Base-by-base conservation (phyloP, 495 filamentous ascomycete genomes). In the Bombardia bombarda region DNA sequence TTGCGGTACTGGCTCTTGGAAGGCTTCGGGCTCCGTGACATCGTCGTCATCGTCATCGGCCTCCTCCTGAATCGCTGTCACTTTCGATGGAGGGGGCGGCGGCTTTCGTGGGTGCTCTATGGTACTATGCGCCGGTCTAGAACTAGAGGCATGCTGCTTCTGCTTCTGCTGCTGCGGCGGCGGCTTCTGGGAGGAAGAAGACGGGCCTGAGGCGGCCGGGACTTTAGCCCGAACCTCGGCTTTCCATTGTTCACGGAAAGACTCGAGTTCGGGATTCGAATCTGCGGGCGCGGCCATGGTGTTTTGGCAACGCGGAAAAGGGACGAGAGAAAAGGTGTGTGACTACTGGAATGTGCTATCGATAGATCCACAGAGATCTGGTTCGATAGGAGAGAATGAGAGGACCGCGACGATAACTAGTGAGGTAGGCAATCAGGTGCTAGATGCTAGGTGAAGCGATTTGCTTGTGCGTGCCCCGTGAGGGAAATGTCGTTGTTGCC, bases 181-280 rank as follows among this genome's bases (percentile, higher is more conserved):
- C 31, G 40, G 54, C 6, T 45, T 44, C 31, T 20, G 40, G 17
- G 40, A 42, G n/a, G 40, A 34, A 33, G 28, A 34, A 3, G n/a
- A 2, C 17, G 23, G 30, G 17, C 19, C 16, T 17, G 12, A 14
- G 4, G 44, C 36, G 18, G 42, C 26, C 3, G 46, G 51, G 1
- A 46, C 38, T 33, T 47, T 58, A 0, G 56, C 48, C 33, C 43
- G 50, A 6, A 67, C 53, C 30, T 67, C 63, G n/a, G 63, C 57
- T 14, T 43, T 53, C 63, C 63, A 67, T 52, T 65, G 55, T 19
- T 58, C 55, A 2, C 63, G 57, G 45, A 67, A 67, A 7, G 59
- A 63, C 42, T 67, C 60, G 22, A 67, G 59, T 20, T 67, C 63
- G 0, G 59, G 58, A 32, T 59, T 63, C 10, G 56, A 38, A 7